These are phyloP conservation scores for Bimuria novae-zelandiae DNA, from an alignment of 2,329 filamentous ascomycete genomes.

Conservation along the genomic window DNA sequence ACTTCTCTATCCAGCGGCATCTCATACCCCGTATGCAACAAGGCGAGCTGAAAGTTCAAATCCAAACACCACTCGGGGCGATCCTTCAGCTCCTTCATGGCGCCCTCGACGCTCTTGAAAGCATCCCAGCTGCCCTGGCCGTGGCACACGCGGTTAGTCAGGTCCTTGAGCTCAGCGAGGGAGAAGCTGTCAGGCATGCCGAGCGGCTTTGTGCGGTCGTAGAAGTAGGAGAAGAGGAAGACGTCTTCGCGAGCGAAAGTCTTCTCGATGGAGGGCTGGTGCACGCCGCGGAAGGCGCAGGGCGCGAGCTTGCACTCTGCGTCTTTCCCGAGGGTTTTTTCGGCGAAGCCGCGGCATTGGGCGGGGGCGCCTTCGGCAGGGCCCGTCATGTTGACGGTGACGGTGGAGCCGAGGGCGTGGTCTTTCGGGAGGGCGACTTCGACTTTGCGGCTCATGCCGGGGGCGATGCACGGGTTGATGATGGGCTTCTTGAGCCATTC, in stretches of 20 bases:
- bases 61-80: constrained; percentile 93
- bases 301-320: constrained; percentile 78
- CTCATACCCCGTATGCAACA: constrained; percentile 94
- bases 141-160: constrained; percentile 82
- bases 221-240: constrained; percentile 98
- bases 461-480: constrained; percentile 82
- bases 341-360: constrained; percentile 87
- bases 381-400: constrained; percentile 85
- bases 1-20: constrained; percentile 97
- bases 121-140: constrained; percentile 78
- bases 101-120: constrained; percentile 76
- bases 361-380: constrained; percentile 75
- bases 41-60: constrained; percentile 91
- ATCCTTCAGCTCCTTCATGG: constrained; percentile 76
- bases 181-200: constrained; percentile 99
- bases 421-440: constrained; percentile 70
- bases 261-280: constrained; percentile 89
- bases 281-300: constrained; percentile 98
- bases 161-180: constrained; percentile 82
- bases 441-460: constrained; percentile 75
- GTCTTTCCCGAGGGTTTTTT: constrained; percentile 90
- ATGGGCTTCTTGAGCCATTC: constrained; percentile 74
- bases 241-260: constrained; percentile 91
- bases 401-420: constrained; percentile 67
- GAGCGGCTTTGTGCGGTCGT: constrained; percentile 87